These are phyloP conservation scores for Suillus sp. DNA, from an alignment of 768 basidiomycete genomes.

Conservation along the genomic window DNA sequence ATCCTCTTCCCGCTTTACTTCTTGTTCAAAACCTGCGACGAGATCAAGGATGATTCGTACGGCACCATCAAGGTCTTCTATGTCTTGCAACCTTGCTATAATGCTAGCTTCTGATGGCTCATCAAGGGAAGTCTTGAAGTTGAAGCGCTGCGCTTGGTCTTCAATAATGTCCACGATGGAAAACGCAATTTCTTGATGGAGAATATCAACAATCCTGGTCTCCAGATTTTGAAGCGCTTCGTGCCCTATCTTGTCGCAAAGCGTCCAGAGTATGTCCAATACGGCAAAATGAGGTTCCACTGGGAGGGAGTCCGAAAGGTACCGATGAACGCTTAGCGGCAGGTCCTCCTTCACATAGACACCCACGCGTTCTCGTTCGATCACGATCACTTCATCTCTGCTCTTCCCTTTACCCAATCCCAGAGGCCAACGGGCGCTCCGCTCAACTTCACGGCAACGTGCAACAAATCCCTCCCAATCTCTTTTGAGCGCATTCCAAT, in stretches of 20 bases:
- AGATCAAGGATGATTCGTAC: slow-evolving; percentile 63
- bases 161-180: slow-evolving; percentile 74
- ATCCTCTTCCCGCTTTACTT: slow-evolving; percentile 76
- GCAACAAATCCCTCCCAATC: slow-evolving; percentile 98
- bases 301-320: slow-evolving; percentile 45
- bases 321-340: slow-evolving; percentile 58
- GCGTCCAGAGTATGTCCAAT: slow-evolving; percentile 62
- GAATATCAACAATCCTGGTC: slow-evolving; percentile 56
- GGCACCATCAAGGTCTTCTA: slow-evolving; percentile 57
- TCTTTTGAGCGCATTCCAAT: slow-evolving; percentile 82
- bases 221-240: slow-evolving; percentile 60
- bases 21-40: slow-evolving; percentile 68
- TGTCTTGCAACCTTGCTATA: slow-evolving; percentile 54
- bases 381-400: slow-evolving; percentile 53
- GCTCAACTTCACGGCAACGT: slow-evolving; percentile 87
- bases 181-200: slow-evolving; percentile 79
- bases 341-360: slow-evolving; percentile 65
- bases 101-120: slow-evolving; percentile 65
- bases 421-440: slow-evolving; percentile 80
- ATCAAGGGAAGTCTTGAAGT: slow-evolving; percentile 58
- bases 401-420: slow-evolving; percentile 52
- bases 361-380: slow-evolving; percentile 80
- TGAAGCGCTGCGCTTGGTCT: slow-evolving; percentile 58
- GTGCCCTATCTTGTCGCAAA: slow-evolving; percentile 62
- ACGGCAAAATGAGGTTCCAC: slow-evolving; percentile 57